phyloP scores from a whole-genome alignment of 306 rosid genomes.

The Dryas octopetala region DNA sequence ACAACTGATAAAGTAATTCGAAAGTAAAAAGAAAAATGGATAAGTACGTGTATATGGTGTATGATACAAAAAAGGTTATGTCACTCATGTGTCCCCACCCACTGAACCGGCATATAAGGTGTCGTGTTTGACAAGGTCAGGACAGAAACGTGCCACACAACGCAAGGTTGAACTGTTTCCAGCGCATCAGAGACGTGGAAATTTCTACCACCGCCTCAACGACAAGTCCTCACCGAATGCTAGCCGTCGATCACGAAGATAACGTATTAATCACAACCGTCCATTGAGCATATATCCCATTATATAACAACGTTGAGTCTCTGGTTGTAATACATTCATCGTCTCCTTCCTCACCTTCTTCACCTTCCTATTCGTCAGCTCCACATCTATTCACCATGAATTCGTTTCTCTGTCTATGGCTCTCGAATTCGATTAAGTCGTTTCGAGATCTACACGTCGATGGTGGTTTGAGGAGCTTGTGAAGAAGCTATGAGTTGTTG shows the following conservation, averaged over 20 bases:
- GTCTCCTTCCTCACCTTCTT: neutral
- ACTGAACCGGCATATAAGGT: too few species aligned
- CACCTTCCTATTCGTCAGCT: neutral
- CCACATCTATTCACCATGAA: neutral
- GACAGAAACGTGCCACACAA: neutral
- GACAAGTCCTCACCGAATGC: neutral
- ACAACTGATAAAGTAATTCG: too few species aligned
- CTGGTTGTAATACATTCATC: neutral
- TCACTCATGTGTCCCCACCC: too few species aligned
- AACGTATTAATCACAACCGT: constrained; percentile 15
- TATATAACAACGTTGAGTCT: neutral
- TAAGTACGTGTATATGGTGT: neutral
- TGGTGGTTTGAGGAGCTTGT: neutral
- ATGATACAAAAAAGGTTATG: neutral
- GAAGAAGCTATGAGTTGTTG: neutral
- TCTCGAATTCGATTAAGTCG: constrained; percentile 19
- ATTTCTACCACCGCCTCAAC: neutral
- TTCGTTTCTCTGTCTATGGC: fast-evolving
- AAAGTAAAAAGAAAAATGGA: neutral
- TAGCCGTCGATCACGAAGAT: neutral
- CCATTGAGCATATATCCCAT: neutral
- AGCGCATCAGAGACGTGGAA: constrained; percentile 5
- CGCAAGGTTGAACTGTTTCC: neutral
- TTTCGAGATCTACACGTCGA: constrained; percentile 19
- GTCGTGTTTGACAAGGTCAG: neutral